Evolutionary conservation across 2,329 filamentous ascomycete species (phyloP), one percentile per base, ranked within the genome.

Genomic region (Ophiostoma novo-ulmi): DNA sequence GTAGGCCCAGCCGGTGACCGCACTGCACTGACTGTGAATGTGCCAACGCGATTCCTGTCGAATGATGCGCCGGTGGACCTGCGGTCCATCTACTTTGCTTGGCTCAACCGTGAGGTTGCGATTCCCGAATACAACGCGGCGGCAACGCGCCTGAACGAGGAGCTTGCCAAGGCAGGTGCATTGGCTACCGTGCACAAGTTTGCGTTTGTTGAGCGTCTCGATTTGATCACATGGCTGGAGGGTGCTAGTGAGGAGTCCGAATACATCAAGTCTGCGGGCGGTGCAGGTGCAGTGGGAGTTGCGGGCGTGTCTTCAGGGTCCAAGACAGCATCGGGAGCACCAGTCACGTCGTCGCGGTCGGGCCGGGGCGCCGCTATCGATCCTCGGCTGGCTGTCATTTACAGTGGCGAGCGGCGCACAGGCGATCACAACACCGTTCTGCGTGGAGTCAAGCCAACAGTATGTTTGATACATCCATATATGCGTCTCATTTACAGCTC

Each of bases 51-150:
- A 76, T 98, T 98, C 82, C 86, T 91, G 72, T 94, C 92, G n/a
- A 86, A 87, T 71, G 85, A 87, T 67, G 83, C 85, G 70, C 85
- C 90, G 5, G 89, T 97, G 76, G 92, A 97, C 78, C 84, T 99
- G 75, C 93, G 95, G 78, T 95, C 91, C 79, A 94, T 97, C 80
- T 97, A 94, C 83, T 97, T 98, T 78, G 93, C 93, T 70, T 99
- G 93, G 93, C 85, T 92, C 77, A 96, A 97, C 81, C 93, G 93
- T 79, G 94, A 98, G 82, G 88, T 91, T 70, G 88, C 91, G 70
- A 93, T 97, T 75, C 91, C 92, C 13, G 93, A 97, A 76, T 98
- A 98, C 85, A 95, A 97, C 80, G 88, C 91, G 36, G 90, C 91
- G 0, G 91, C 92, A 17, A 89, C 91, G 76, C 85, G 89, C 75